Evolutionary conservation across 2,329 filamentous ascomycete genomes (phyloP).

Genomic region (Aspergillus calidoustus): DNA sequence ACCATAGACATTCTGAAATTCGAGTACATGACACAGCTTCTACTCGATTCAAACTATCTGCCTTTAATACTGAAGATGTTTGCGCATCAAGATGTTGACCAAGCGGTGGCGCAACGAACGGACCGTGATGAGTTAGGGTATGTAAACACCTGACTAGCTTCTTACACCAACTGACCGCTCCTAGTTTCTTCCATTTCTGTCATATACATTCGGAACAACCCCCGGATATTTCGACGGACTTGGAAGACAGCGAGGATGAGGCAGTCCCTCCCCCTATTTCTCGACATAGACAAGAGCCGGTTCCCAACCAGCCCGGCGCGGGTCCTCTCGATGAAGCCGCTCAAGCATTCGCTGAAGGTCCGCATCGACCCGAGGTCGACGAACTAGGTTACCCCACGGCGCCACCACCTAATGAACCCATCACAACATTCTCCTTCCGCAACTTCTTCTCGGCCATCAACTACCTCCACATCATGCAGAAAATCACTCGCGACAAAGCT

Average conservation of each 20-base stretch:
- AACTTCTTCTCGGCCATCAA: conserved; percentile 97
- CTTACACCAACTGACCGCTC: conserved; percentile 17
- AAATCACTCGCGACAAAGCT: conserved; percentile 93
- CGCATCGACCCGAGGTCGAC: conserved; percentile 67
- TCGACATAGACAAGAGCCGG: conserved; percentile 54
- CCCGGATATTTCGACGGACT: conserved; percentile 39
- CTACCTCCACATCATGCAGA: conserved; percentile 94
- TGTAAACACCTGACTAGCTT: conserved; percentile 25
- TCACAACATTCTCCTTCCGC: conserved; percentile 88
- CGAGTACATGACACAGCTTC: conserved; percentile 90
- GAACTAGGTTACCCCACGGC: conserved; percentile 80
- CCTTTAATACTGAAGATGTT: conserved; percentile 91
- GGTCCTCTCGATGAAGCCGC: conserved; percentile 32
- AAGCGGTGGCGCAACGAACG: conserved; percentile 81
- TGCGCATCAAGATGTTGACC: conserved; percentile 91
- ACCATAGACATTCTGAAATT: conserved; percentile 84
- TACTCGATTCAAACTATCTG: conserved; percentile 94
- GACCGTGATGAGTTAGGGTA: conserved; percentile 83
- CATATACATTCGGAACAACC: conserved; percentile 70
- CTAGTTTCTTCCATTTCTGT: conserved; percentile 90
- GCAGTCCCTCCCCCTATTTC: conserved; percentile 82
- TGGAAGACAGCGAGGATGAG: conserved; percentile 64
- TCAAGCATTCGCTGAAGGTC: conserved; percentile 31
- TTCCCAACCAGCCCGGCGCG: conserved; percentile 29
- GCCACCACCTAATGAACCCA: conserved; percentile 70